phyloP scores from a whole-genome alignment of 495 filamentous ascomycete genomes.

The Apiosordaria backusii region DNA sequence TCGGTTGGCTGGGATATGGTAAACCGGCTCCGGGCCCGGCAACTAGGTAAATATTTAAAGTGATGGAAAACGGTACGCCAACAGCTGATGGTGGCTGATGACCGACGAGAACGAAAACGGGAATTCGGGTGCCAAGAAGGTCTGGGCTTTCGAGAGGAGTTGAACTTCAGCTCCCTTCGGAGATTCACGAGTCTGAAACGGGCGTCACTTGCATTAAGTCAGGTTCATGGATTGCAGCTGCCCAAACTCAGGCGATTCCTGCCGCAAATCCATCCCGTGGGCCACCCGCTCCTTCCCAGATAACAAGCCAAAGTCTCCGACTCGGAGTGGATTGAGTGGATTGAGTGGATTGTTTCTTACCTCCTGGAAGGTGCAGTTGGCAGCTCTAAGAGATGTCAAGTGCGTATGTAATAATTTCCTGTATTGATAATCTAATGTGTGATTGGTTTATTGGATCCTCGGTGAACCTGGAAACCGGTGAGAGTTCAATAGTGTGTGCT shows the following conservation, averaged over 20 bases:
- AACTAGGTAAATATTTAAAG: not conserved
- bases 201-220: too few species aligned
- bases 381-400: too few species aligned
- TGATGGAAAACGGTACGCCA: not conserved
- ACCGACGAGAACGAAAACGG: not conserved
- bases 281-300: not conserved
- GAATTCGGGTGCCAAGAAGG: constrained; percentile 14
- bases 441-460: not conserved
- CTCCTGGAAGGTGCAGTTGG: not conserved
- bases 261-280: not conserved
- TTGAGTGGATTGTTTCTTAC: not conserved
- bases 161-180: not conserved
- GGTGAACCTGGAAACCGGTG: not conserved
- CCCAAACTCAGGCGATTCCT: not conserved
- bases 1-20: not conserved
- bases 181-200: not conserved
- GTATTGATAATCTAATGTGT: too few species aligned
- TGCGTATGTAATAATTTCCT: too few species aligned
- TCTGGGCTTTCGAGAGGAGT: constrained; percentile 1
- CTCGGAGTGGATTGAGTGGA: not conserved
- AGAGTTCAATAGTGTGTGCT: too few species aligned
- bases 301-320: not conserved
- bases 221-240: not conserved
- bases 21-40: not conserved
- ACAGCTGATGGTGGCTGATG: not conserved